A percentile compares a stretch with the other conserved stretches of the same genome.
phyloP scores from a whole-genome alignment of 2,329 filamentous ascomycete species.

The Pezicula radicicola region DNA sequence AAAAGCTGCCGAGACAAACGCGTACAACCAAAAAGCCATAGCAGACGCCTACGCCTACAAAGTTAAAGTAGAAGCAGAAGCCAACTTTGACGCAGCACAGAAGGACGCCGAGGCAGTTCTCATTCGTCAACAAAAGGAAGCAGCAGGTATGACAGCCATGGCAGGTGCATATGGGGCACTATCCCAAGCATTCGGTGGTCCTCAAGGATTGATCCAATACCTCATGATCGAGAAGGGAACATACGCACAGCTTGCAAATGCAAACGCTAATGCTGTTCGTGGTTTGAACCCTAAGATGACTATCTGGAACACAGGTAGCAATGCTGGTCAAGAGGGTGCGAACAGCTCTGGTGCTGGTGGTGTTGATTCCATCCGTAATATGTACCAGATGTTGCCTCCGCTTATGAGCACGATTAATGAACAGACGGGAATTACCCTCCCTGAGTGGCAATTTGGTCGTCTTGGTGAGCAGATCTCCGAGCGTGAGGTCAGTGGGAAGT shows the following conservation, averaged over 20 bases:
- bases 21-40: constrained; percentile 3
- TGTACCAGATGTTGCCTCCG: constrained; percentile 82
- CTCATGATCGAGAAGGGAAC: constrained; percentile 85
- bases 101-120: constrained; percentile 58
- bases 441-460: constrained; percentile 69
- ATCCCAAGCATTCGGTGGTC: constrained; percentile 71
- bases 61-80: constrained; percentile 26
- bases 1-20: constrained; percentile 28
- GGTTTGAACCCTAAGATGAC: constrained; percentile 87
- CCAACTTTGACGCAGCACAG: constrained; percentile 31
- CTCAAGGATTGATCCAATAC: constrained; percentile 75
- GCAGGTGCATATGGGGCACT: constrained; percentile 76
- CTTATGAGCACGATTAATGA: constrained; percentile 84
- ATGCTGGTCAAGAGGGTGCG: constrained; percentile 33
- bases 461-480: constrained; percentile 32
- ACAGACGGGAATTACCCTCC: constrained; percentile 79
- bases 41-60: constrained; percentile 29
- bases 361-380: constrained; percentile 67
- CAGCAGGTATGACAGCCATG: constrained; percentile 74
- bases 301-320: constrained; percentile 77
- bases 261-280: constrained; percentile 72
- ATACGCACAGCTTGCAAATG: constrained; percentile 73
- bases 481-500: constrained; percentile 10
- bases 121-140: constrained; percentile 65
- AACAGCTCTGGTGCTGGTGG: constrained; percentile 47